A percentile compares a stretch with the other conserved stretches of the same genome.
These are phyloP conservation scores for Amanita thiersii DNA, from an alignment of 768 basidiomycete genomes.

Conservation along the genomic window DNA sequence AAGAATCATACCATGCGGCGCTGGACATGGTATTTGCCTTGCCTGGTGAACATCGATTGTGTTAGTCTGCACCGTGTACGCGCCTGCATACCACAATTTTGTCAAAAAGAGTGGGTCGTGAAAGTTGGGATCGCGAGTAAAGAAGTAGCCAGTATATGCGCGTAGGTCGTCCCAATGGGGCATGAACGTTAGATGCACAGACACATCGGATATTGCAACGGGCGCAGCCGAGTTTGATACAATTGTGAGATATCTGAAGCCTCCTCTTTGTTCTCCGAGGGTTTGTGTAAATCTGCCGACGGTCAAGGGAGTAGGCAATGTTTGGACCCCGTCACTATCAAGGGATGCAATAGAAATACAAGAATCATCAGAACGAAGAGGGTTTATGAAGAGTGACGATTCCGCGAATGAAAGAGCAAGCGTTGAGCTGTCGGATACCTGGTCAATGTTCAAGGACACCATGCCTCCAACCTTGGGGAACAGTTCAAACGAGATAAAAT, in stretches of 20 bases:
- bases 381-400: conserved; percentile 38
- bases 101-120: conserved; percentile 38
- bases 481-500: not conserved
- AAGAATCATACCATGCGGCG: conserved; percentile 13
- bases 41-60: conserved; percentile 30
- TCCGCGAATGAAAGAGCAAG: conserved; percentile 44
- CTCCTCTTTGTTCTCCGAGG: conserved; percentile 32
- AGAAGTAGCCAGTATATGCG: conserved; percentile 42
- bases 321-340: conserved; percentile 26
- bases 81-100: conserved; percentile 48
- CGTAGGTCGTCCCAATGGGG: conserved; percentile 38
- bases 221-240: conserved; percentile 27
- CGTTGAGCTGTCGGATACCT: conserved; percentile 19
- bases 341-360: conserved; percentile 17
- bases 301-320: conserved; percentile 19
- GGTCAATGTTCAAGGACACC: conserved; percentile 20
- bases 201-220: conserved; percentile 33
- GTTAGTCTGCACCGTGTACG: conserved; percentile 46
- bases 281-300: conserved; percentile 25
- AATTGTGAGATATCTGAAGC: conserved; percentile 39
- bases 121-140: conserved; percentile 28
- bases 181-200: conserved; percentile 36
- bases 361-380: conserved; percentile 33
- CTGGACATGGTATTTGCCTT: conserved; percentile 23
- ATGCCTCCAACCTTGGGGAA: conserved; percentile 22